A percentile compares a stretch with the other conserved stretches of the same genome.
These are phyloP conservation scores for Periglandula ipomoeae DNA, from an alignment of 2,329 filamentous ascomycete species.

Conservation along the genomic window DNA sequence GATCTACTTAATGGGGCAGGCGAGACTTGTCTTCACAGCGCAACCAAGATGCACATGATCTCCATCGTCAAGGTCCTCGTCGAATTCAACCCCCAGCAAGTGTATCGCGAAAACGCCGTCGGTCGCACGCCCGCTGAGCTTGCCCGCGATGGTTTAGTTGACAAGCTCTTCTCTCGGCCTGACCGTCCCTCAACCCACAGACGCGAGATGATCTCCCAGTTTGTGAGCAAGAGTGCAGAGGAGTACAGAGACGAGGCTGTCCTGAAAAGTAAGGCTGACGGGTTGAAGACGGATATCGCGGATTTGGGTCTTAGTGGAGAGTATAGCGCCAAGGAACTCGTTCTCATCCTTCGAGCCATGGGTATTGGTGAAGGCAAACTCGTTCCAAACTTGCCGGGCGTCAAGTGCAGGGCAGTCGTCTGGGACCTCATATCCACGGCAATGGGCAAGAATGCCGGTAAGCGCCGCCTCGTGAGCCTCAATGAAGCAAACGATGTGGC, in stretches of 20 bases:
- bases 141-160: slow-evolving; percentile 46
- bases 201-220: slow-evolving; percentile 6
- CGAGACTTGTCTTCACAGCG: slow-evolving; percentile 54
- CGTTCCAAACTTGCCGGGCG: slow-evolving; percentile 5
- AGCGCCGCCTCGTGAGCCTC: slow-evolving; percentile 42
- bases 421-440: slow-evolving; percentile 26
- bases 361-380: slow-evolving; percentile 13
- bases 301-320: slow-evolving; percentile 18
- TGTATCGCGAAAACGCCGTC: slow-evolving; percentile 66
- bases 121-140: slow-evolving; percentile 65
- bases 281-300: slow-evolving; percentile 13
- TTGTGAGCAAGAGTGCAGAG: slow-evolving; percentile 8
- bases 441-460: slow-evolving; percentile 23
- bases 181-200: background rate
- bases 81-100: slow-evolving; percentile 45
- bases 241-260: slow-evolving; percentile 1
- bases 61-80: slow-evolving; percentile 38
- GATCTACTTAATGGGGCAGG: slow-evolving; percentile 54
- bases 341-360: slow-evolving; percentile 18
- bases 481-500: slow-evolving; percentile 51
- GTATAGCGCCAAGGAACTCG: slow-evolving; percentile 18
- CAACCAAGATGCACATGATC: slow-evolving; percentile 31
- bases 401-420: slow-evolving; percentile 15
- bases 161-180: slow-evolving; percentile 22
- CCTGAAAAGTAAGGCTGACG: slow-evolving; percentile 11